Percentiles rank a stretch among this genome's conserved stretches.
Evolutionary conservation across 257 asterid species (phyloP).

Genomic region (Solanum bukasovii): DNA sequence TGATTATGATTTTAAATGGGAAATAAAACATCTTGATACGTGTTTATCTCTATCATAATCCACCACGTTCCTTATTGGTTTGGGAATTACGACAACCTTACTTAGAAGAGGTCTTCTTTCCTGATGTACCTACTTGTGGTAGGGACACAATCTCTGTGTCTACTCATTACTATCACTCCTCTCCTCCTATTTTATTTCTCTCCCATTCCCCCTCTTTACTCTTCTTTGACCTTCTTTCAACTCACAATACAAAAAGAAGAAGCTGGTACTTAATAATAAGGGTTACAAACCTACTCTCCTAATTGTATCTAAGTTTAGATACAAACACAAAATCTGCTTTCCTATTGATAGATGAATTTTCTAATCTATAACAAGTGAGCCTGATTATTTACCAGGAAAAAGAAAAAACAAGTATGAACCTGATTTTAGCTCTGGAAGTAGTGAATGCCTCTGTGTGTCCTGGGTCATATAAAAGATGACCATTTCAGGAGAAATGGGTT

Average conservation of each 20-base stretch:
- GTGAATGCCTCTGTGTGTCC: conserved; percentile 74
- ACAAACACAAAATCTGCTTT: not conserved
- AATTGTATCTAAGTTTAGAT: not conserved
- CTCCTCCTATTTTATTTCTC: not conserved
- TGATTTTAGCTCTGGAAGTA: conserved; percentile 68
- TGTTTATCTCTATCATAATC: not conserved
- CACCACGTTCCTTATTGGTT: not conserved
- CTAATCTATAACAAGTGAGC: not conserved
- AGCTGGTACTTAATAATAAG: not conserved
- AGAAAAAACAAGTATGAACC: conserved; percentile 21
- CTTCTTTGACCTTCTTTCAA: not conserved
- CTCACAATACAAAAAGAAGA: not conserved
- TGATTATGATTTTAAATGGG: not conserved
- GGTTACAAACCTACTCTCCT: not conserved
- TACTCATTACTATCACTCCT: not conserved
- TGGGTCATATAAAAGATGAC: conserved; percentile 69
- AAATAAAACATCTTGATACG: not conserved
- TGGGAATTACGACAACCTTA: not conserved
- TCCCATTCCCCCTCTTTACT: not conserved
- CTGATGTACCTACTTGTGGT: not conserved
- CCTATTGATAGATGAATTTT: not conserved
- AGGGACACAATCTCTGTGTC: not conserved
- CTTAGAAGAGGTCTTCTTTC: not conserved
- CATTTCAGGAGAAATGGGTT: conserved; percentile 65
- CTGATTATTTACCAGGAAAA: not conserved